Conservation (phyloP, 1,139 yeast species). For the Candida labiduridarum region DNA sequence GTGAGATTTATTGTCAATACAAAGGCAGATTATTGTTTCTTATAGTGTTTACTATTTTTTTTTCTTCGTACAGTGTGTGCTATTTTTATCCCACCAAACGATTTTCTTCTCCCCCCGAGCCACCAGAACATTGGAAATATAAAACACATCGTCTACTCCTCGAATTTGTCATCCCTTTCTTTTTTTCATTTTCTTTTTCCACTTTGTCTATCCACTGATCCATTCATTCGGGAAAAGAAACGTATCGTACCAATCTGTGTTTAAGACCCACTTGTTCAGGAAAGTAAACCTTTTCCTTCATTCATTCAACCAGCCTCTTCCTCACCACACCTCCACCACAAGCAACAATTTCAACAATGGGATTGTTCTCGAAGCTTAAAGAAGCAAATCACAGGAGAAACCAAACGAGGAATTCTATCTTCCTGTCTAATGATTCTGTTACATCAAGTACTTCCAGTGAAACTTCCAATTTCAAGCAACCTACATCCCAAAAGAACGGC, state of each 20-base stretch:
- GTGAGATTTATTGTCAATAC: no score
- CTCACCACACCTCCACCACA: neutral
- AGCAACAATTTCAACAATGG: constrained; percentile 16
- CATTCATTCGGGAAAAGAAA: neutral
- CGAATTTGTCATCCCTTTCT: neutral
- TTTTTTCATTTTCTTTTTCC: neutral
- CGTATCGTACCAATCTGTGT: neutral
- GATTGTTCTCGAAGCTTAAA: constrained; percentile 24
- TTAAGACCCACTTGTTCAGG: no score
- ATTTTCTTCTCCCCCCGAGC: neutral
- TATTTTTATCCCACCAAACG: neutral
- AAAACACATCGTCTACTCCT: neutral
- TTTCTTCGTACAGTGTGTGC: neutral
- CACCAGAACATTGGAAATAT: neutral
- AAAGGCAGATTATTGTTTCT: no score
- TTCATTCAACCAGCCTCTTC: neutral
- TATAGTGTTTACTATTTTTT: no score
- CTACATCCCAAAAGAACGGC: constrained; percentile 10
- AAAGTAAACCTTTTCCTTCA: neutral
- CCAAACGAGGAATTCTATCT: constrained; percentile 20
- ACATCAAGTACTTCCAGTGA: constrained; percentile 38
- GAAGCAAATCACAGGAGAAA: constrained; percentile 11
- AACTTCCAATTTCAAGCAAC: constrained; percentile 17
- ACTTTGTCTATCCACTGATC: neutral
- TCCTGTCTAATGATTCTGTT: constrained; percentile 35